phyloP scores from a whole-genome alignment of 345 rosid genomes.

The Eucalyptus tenuipes region DNA sequence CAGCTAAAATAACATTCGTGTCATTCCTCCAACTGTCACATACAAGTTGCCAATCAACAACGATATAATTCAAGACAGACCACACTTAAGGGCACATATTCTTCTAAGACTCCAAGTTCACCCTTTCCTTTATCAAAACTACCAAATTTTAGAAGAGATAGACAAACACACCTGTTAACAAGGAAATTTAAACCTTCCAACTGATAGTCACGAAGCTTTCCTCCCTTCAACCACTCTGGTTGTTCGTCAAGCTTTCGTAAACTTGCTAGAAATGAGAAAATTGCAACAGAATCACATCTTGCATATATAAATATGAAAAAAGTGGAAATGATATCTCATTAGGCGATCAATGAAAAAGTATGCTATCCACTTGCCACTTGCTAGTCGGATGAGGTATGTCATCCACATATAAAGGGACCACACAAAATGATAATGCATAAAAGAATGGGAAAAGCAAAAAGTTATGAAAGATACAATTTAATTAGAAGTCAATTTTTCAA shows the following conservation, averaged over 20 bases:
- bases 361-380: neutral
- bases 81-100: neutral
- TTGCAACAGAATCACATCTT: neutral
- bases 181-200: conserved; percentile 97
- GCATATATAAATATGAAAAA: neutral
- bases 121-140: neutral
- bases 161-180: conserved; percentile 70
- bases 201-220: conserved; percentile 97
- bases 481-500: neutral
- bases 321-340: neutral
- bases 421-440: neutral
- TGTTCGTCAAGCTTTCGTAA: conserved; percentile 97
- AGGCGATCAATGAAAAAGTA: neutral
- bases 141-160: neutral
- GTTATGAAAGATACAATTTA: neutral
- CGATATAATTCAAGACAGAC: neutral
- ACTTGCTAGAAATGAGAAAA: conserved; percentile 37
- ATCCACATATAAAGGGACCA: neutral
- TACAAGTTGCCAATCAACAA: neutral
- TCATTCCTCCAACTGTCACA: conserved; percentile 91
- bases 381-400: neutral
- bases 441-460: neutral
- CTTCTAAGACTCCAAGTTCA: neutral
- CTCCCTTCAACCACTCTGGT: conserved; percentile 94
- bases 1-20: conserved; percentile 99